These are phyloP conservation scores for Iberis pinnata DNA, from an alignment of 345 rosid genomes.

Conservation along the genomic window DNA sequence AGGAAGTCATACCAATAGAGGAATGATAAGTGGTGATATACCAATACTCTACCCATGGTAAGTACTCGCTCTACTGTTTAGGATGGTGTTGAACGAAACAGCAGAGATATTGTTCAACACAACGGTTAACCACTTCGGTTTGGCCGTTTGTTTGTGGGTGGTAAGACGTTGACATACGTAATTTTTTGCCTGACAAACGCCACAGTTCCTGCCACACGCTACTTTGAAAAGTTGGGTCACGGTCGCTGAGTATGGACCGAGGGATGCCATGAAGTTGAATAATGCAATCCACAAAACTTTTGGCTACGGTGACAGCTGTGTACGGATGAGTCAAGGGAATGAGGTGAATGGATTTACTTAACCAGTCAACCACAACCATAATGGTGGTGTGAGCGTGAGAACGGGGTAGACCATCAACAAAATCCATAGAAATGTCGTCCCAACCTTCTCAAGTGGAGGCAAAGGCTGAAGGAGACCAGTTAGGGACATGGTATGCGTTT, in stretches of 20 bases:
- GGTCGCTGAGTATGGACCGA: background rate
- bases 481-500: background rate
- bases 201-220: background rate
- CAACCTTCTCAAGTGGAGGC: background rate
- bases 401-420: background rate
- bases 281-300: background rate
- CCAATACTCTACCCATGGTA: background rate
- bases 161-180: background rate
- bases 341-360: background rate
- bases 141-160: background rate
- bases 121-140: background rate
- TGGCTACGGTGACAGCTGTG: background rate
- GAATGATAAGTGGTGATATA: background rate
- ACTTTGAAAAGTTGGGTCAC: background rate
- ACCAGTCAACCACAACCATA: background rate
- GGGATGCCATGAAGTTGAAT: background rate
- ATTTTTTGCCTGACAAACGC: background rate
- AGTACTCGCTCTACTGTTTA: background rate
- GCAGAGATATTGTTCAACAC: background rate
- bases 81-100: background rate
- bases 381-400: background rate
- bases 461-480: background rate
- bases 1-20: background rate
- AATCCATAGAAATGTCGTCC: background rate
- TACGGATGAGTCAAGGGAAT: background rate